These are phyloP conservation scores for Sphagnum magellanicum DNA, from an alignment of 228 moss, liverwort and hornwort genomes.

Conservation along the genomic window DNA sequence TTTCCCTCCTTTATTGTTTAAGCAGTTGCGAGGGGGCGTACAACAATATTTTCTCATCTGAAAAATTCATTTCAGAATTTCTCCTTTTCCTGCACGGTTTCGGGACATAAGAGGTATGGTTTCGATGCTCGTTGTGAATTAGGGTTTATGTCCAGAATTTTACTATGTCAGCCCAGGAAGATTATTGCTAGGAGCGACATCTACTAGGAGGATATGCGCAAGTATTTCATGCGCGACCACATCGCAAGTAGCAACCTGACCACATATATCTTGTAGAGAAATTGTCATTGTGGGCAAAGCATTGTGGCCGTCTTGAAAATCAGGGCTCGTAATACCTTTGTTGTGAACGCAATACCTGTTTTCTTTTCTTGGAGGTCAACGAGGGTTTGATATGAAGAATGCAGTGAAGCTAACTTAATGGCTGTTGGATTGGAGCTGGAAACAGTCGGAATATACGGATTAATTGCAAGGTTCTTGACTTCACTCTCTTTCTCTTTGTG, in stretches of 20 bases:
- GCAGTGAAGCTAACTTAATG: too few relatives aligned
- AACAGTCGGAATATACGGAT: conserved; percentile 68
- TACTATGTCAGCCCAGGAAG: neutral
- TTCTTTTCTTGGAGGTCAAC: too few relatives aligned
- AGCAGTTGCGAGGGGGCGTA: too few relatives aligned
- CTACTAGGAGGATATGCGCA: neutral
- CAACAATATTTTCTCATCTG: too few relatives aligned
- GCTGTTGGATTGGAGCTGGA: neutral
- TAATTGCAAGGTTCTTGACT: conserved; percentile 52
- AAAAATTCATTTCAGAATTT: too few relatives aligned
- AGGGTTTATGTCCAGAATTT: neutral
- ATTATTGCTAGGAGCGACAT: conserved; percentile 1
- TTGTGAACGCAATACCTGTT: too few relatives aligned
- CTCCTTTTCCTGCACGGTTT: too few relatives aligned
- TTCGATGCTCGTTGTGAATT: too few relatives aligned
- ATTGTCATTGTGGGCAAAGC: neutral
- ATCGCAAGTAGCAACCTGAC: neutral
- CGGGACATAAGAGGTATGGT: too few relatives aligned
- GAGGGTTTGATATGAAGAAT: too few relatives aligned
- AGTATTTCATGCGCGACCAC: neutral
- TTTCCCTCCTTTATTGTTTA: too few relatives aligned
- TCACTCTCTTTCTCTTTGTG: neutral
- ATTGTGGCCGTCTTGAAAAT: neutral
- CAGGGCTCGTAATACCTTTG: too few relatives aligned
- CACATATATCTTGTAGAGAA: neutral